Conservation (phyloP, 108 stramenopile genomes). For the Cylindrotheca closterium region DNA sequence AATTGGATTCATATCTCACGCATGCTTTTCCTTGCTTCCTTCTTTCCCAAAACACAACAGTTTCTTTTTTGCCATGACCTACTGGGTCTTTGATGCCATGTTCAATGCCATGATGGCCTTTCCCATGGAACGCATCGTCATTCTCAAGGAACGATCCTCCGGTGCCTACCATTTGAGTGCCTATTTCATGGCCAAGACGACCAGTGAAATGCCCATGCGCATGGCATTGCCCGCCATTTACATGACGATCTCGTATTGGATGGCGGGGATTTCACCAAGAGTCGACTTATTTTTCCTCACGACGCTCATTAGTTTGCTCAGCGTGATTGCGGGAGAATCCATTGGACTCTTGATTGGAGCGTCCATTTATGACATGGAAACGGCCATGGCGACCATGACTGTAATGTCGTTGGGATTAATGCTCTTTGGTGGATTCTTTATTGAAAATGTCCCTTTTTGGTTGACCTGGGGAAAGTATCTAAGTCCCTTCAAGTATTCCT, state of each 20-base stretch:
- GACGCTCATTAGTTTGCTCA: conserved; percentile 44
- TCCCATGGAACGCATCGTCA: conserved; percentile 61
- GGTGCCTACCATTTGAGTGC: conserved; percentile 67
- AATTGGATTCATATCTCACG: not conserved
- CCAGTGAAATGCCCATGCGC: conserved; percentile 56
- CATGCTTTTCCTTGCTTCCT: not conserved
- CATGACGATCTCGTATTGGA: conserved; percentile 69
- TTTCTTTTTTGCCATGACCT: conserved; percentile 76
- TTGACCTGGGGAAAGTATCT: conserved; percentile 55
- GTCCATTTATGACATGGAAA: conserved; percentile 58
- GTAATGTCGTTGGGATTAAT: conserved; percentile 48
- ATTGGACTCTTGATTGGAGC: conserved; percentile 68
- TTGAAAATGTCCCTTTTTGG: conserved; percentile 50
- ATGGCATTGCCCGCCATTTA: conserved; percentile 58
- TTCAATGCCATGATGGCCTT: conserved; percentile 70
- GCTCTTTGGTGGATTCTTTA: conserved; percentile 73
- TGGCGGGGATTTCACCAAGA: conserved; percentile 50
- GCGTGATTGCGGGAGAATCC: conserved; percentile 69
- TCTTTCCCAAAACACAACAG: not conserved
- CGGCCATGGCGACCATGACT: conserved; percentile 57
- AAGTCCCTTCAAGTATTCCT: conserved; percentile 70
- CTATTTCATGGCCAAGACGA: conserved; percentile 77
- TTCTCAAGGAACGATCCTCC: conserved; percentile 66
- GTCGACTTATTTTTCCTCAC: conserved; percentile 48
- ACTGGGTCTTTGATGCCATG: conserved; percentile 77